A percentile compares a stretch with the other conserved stretches of the same genome.
Conservation (phyloP, 73 alveolate species). For the Uronychia setigera region DNA sequence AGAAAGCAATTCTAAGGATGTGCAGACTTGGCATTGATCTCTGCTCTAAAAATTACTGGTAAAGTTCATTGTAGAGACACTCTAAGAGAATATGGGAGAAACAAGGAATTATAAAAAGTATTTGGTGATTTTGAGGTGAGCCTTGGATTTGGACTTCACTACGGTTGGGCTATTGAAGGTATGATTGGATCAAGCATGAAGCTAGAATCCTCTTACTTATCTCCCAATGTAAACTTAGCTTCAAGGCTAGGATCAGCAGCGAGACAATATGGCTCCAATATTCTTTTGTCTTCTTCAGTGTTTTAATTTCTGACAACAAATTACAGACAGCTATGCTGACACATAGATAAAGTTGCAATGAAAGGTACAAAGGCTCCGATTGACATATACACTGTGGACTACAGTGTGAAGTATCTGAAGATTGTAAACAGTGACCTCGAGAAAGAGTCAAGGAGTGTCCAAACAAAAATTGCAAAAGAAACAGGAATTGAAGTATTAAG, state of each 20-base stretch:
- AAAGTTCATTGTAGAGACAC: constrained; percentile 53
- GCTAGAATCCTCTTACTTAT: constrained; percentile 81
- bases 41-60: constrained; percentile 71
- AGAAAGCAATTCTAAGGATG: constrained; percentile 7
- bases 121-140: constrained; percentile 60
- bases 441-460: background rate
- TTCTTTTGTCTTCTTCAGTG: constrained; percentile 68
- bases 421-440: background rate
- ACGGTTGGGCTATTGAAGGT: constrained; percentile 93
- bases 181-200: constrained; percentile 79
- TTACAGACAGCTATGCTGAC: constrained; percentile 64
- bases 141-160: constrained; percentile 87
- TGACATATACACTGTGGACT: constrained; percentile 75
- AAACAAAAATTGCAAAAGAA: background rate
- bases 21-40: constrained; percentile 72
- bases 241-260: constrained; percentile 85
- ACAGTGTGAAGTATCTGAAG: constrained; percentile 27
- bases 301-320: constrained; percentile 59
- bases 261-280: constrained; percentile 74
- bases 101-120: constrained; percentile 23
- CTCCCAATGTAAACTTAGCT: constrained; percentile 85
- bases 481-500: background rate
- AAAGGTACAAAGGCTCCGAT: constrained; percentile 73
- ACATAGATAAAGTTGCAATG: constrained; percentile 70
- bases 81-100: constrained; percentile 30